These are phyloP conservation scores for Elaeis oleifera DNA, from an alignment of 202 grass and related monocot species.

Conservation along the genomic window DNA sequence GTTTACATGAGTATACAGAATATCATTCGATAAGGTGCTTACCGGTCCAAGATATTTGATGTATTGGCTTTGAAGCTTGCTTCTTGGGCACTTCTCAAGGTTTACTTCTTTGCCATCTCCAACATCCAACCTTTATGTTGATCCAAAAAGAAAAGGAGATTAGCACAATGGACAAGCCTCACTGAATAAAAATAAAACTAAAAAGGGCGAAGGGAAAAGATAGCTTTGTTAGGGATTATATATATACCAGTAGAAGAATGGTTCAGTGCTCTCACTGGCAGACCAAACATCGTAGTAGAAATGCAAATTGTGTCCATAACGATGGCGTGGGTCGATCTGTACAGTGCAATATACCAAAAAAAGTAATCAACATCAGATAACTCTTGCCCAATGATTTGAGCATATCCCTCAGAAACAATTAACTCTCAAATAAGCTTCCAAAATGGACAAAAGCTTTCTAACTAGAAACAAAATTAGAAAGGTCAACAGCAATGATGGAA, in stretches of 20 bases:
- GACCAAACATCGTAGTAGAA: slow-evolving; percentile 95
- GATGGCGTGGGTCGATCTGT: slow-evolving; percentile 91
- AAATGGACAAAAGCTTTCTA: too few relatives aligned
- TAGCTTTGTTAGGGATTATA: background rate
- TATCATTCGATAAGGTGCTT: slow-evolving; percentile 11
- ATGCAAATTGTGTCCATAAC: slow-evolving; percentile 92
- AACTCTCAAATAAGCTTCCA: too few relatives aligned
- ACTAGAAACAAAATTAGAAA: background rate
- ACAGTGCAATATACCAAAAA: background rate
- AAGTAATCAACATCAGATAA: background rate
- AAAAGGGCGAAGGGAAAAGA: background rate
- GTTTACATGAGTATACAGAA: background rate
- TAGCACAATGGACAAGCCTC: too few relatives aligned
- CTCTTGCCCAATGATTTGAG: too few relatives aligned
- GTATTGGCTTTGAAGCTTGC: slow-evolving; percentile 59
- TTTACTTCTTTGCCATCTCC: slow-evolving; percentile 58
- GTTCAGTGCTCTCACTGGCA: slow-evolving; percentile 60
- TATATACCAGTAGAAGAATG: slow-evolving; percentile 94
- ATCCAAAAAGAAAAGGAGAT: background rate
- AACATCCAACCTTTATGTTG: slow-evolving; percentile 58
- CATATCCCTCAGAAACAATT: too few relatives aligned
- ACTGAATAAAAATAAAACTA: too few relatives aligned
- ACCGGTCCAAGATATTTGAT: slow-evolving; percentile 93
- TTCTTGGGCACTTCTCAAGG: slow-evolving; percentile 53
- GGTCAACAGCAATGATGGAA: background rate